Evolutionary conservation across 1,284 basidiomycete species (phyloP), one percentile per base, ranked within the genome.

Genomic region (Phenoliferia sp.): DNA sequence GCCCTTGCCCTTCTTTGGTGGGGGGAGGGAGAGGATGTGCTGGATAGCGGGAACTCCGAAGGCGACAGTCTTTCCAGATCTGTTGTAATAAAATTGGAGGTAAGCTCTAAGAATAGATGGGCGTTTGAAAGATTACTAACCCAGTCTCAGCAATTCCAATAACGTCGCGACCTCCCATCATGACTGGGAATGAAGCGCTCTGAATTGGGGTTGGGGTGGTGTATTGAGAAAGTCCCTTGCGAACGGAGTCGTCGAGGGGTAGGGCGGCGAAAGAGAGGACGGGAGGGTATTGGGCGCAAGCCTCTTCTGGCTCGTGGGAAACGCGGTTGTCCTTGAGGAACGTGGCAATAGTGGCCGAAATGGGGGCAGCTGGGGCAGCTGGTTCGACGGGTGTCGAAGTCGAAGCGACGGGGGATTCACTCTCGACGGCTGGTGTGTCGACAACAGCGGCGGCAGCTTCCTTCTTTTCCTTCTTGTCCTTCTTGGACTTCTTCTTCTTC

Each of bases 61-160:
- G 0, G 94, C 92, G 22, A 98, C 85, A 0, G 95, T 99, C 82
- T 99, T 99, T 12, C 95, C 96, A 73, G 78, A 75, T 19, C 80
- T 78, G 65, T 31, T 59, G 34, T 31, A 12, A 26, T 26, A 5
- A 33, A 32, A 50, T 4, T 2, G 3, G 12, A 1, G 44, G 52
- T 50, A 15, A 57, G 65, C 54, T 36, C 22, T 29, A 12, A 7
- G 57, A 59, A 17, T 15, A 59, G 29, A 19, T 50, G 22, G 48
- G 66, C 36, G 39, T 28, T 0, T 57, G 54, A 55, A 29, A 33
- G n/a, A 28, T 61, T 61, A 71, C 87, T 87, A 86, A 92, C 74
- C 94, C 96, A 2, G 95, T 99, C 83, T 99, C 94, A 19, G 96
- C 95, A 70, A 99, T 94, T 67, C 95, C 95, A 39, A 99, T 89